Evolutionary conservation across 306 rosid species (phyloP).

Genomic region (Cucurbita ficifolia): DNA sequence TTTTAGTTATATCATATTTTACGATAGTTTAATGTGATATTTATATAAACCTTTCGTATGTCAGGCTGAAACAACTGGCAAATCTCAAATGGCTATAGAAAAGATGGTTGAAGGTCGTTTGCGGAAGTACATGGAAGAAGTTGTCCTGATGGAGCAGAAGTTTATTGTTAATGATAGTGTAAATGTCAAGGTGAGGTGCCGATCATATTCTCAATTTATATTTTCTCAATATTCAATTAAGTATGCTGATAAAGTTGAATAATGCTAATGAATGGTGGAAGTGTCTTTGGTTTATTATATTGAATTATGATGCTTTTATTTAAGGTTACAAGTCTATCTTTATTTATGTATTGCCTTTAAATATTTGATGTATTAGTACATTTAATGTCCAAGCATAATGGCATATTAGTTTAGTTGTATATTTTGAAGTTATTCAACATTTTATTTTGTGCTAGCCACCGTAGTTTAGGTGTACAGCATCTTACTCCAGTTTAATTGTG

Average conservation of each 20-base stretch:
- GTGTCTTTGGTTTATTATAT: not conserved
- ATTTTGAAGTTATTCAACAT: not conserved
- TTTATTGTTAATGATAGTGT: conserved; percentile 54
- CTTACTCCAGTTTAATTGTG: not conserved
- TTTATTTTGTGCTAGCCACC: not conserved
- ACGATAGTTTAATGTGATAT: not conserved
- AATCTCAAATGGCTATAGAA: conserved; percentile 72
- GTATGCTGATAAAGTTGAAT: not conserved
- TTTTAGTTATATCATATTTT: not conserved
- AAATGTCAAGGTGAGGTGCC: conserved; percentile 47
- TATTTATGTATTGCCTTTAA: not conserved
- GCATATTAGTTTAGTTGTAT: not conserved
- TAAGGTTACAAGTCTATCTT: not conserved
- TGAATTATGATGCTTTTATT: not conserved
- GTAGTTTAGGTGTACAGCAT: too few relatives aligned
- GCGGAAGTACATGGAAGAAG: conserved; percentile 83
- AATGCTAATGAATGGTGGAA: not conserved
- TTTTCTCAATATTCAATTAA: not conserved
- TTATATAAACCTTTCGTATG: conserved; percentile 10
- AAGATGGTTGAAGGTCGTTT: conserved; percentile 94
- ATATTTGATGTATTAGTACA: not conserved
- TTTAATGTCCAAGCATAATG: not conserved
- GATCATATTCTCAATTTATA: not conserved
- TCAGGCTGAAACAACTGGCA: conserved; percentile 82
- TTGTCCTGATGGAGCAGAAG: conserved; percentile 82